Base-by-base conservation (phyloP, 805 yeast genomes). In the Saccharomyces eubayanus region DNA sequence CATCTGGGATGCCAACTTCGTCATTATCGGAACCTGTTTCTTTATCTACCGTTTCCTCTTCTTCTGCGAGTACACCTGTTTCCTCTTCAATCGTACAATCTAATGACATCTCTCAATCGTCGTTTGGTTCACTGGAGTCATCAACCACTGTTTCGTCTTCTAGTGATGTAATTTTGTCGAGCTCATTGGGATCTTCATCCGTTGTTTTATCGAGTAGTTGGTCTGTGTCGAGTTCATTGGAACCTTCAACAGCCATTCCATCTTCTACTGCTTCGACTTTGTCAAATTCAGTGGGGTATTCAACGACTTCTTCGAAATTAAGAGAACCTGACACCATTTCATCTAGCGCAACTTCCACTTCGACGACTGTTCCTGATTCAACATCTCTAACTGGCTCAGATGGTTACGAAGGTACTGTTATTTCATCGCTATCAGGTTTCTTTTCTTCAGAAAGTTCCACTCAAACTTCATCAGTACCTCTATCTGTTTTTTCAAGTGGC, bases 251-350 rank as follows among this genome's bases (percentile, higher is more conserved):
- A 24, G 3, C 50, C 1, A 51, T 57, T 16, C 47, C 57, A 14
- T 51, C 57, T 21, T 29, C 31, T 12, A 36, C 53, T 16, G 51
- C 53, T n/a, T 30, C 49, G 24, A 28, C 20, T 10, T 43, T 12
- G 20, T 16, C 12, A 43, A 24, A 24, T 24, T 24, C 24, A 3
- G 3, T 24, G 24, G 24, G 3, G 24, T 24, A 24, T 24, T 24
- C 24, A 24, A 24, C 24, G 24, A 24, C 3, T 3, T 24, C 3
- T 24, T 24, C 24, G 24, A 24, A 24, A 24, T 24, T 3, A 24
- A 24, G 24, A 24, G 24, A 24, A 24, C 24, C 24, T 24, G 3
- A 24, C 24, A 24, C 24, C 24, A 24, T 24, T 24, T 24, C 24
- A 24, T 24, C 24, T 24, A 24, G 24, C 11, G 16, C 12, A 8